Percentiles rank a stretch among this genome's conserved stretches.
Evolutionary conservation across 495 filamentous ascomycete species (phyloP).

Genomic region (Penicillium alfredii): DNA sequence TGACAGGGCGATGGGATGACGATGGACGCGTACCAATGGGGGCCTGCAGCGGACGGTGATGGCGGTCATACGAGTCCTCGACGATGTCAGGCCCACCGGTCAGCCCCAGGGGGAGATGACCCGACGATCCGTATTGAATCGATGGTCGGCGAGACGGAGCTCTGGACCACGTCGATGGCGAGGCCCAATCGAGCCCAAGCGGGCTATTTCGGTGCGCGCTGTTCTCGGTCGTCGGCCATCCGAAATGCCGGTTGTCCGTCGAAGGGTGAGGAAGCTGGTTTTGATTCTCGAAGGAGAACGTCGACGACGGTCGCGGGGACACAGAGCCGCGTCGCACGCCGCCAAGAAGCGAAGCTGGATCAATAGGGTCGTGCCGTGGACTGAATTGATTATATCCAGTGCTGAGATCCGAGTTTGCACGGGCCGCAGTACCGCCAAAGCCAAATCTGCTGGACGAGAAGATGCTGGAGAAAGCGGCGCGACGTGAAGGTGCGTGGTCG

Average conservation of each 20-base stretch:
- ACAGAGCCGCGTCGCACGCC: slow-evolving; percentile 54
- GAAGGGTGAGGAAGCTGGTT: slow-evolving; percentile 68
- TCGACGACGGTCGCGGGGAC: slow-evolving; percentile 71
- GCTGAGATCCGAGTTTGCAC: slow-evolving; percentile 39
- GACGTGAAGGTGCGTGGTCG: slow-evolving; percentile 39
- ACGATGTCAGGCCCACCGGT: slow-evolving; percentile 44
- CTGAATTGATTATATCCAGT: slow-evolving; percentile 58
- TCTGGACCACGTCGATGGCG: slow-evolving; percentile 49
- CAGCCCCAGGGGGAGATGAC: slow-evolving; percentile 46
- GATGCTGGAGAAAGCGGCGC: slow-evolving; percentile 40
- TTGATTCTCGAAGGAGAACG: slow-evolving; percentile 65
- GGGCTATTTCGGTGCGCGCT: slow-evolving; percentile 47
- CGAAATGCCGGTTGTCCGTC: slow-evolving; percentile 66
- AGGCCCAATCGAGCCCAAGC: slow-evolving; percentile 54
- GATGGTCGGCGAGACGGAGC: slow-evolving; percentile 52
- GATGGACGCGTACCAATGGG: slow-evolving; percentile 51
- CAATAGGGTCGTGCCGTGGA: slow-evolving; percentile 52
- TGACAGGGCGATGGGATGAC: slow-evolving; percentile 49
- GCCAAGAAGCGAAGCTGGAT: slow-evolving; percentile 48
- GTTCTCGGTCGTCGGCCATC: slow-evolving; percentile 53
- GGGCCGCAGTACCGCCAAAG: slow-evolving; percentile 34
- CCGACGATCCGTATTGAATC: slow-evolving; percentile 50
- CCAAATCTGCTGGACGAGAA: slow-evolving; percentile 42
- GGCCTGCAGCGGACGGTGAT: slow-evolving; percentile 43
- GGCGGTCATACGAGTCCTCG: slow-evolving; percentile 38